Conservation (phyloP, 1,139 yeast genomes). For the Yamadazyma blattariae region DNA sequence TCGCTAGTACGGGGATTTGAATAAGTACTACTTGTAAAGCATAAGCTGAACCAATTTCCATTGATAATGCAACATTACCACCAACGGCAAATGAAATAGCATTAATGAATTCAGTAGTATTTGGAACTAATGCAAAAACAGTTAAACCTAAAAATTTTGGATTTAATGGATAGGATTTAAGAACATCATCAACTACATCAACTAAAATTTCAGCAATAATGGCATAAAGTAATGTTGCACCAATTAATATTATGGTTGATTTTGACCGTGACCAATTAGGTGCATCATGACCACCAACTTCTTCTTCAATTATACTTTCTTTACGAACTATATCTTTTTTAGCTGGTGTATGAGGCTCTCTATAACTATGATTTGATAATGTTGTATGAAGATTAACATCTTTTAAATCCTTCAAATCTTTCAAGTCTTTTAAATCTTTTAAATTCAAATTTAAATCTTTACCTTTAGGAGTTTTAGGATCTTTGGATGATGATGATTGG, state of each 20-base stretch:
- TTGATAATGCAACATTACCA: conserved; percentile 91
- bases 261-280: conserved; percentile 94
- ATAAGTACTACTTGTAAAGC: conserved; percentile 94
- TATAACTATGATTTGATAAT: background rate
- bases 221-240: conserved; percentile 87
- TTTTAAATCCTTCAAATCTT: background rate
- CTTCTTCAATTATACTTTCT: conserved; percentile 16
- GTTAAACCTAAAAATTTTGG: conserved; percentile 93
- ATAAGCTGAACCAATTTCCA: conserved; percentile 98
- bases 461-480: background rate
- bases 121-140: conserved; percentile 93
- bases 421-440: background rate
- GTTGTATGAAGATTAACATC: background rate
- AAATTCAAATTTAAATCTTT: background rate
- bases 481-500: conserved; percentile 5
- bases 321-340: conserved; percentile 3
- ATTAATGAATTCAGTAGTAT: conserved; percentile 93
- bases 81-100: conserved; percentile 96
- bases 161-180: conserved; percentile 70
- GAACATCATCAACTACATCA: conserved; percentile 88
- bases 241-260: conserved; percentile 77
- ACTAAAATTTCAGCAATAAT: conserved; percentile 93
- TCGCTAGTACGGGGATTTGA: conserved; percentile 88
- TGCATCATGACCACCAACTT: conserved; percentile 83
- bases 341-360: background rate